A percentile compares a stretch with the other conserved stretches of the same genome.
These are phyloP conservation scores for Podaxis sp. DNA, from an alignment of 768 basidiomycete species.

Conservation along the genomic window DNA sequence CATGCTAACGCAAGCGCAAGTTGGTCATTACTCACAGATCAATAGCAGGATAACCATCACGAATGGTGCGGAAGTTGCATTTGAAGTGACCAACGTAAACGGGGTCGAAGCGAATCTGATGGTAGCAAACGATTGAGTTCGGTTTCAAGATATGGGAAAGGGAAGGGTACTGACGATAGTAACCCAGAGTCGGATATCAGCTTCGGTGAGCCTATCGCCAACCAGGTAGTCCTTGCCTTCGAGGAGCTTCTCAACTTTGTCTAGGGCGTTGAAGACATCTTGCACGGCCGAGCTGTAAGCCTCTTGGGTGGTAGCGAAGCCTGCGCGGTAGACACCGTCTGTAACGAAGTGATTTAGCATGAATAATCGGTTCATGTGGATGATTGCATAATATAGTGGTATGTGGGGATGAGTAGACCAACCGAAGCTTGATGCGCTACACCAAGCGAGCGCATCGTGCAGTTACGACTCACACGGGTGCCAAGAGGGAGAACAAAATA, in stretches of 20 bases:
- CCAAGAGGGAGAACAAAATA: not conserved
- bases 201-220: slow-evolving; percentile 81
- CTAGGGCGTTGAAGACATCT: slow-evolving; percentile 76
- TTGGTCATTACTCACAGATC: slow-evolving; percentile 45
- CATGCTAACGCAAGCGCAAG: not conserved
- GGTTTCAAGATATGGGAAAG: not conserved
- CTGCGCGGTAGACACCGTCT: slow-evolving; percentile 89
- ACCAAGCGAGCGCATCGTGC: not conserved
- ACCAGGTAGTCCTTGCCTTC: slow-evolving; percentile 81
- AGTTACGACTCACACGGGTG: not conserved
- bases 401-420: too few relatives aligned
- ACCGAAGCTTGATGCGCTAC: not conserved
- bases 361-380: not conserved
- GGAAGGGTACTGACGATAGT: slow-evolving; percentile 68
- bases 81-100: slow-evolving; percentile 95
- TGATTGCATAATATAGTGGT: not conserved
- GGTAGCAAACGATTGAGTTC: not conserved
- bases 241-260: slow-evolving; percentile 77
- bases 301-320: slow-evolving; percentile 79
- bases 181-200: slow-evolving; percentile 87
- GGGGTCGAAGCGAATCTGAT: slow-evolving; percentile 82
- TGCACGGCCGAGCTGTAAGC: slow-evolving; percentile 81
- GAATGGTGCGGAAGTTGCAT: slow-evolving; percentile 85
- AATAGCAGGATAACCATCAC: slow-evolving; percentile 83
- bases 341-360: not conserved